Conservation (phyloP, 805 yeast species). For the Sporopachydermia quercuum region DNA sequence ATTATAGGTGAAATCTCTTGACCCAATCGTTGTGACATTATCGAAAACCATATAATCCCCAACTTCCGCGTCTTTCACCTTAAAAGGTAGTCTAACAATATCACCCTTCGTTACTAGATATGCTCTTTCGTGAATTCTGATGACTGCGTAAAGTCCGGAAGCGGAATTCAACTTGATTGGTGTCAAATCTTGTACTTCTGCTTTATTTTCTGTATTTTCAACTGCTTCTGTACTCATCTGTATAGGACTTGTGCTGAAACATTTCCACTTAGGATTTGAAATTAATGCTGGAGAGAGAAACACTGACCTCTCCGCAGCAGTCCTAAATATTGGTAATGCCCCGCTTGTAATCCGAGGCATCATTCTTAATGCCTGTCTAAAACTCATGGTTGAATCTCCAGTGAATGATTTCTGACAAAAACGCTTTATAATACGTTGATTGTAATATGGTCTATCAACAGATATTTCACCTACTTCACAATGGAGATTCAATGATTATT, state of each 20-base stretch:
- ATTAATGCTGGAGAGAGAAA: too few relatives aligned
- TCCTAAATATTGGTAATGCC: too few relatives aligned
- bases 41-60: conserved; percentile 71
- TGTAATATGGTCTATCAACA: too few relatives aligned
- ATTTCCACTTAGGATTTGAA: too few relatives aligned
- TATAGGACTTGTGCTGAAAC: conserved; percentile 1
- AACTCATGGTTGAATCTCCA: too few relatives aligned
- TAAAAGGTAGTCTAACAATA: conserved; percentile 61
- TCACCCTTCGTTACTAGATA: conserved; percentile 90
- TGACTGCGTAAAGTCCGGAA: conserved; percentile 63
- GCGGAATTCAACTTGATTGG: conserved; percentile 53
- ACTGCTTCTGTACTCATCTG: conserved; percentile 8
- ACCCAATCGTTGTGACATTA: conserved; percentile 71
- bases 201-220: conserved; percentile 9
- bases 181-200: conserved; percentile 28
- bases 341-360: too few relatives aligned
- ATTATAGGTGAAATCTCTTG: conserved; percentile 61
- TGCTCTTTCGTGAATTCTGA: conserved; percentile 70
- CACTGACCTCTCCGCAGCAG: too few relatives aligned
- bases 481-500: too few relatives aligned
- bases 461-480: too few relatives aligned
- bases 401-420: too few relatives aligned
- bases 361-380: too few relatives aligned
- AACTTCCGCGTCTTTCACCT: conserved; percentile 57
- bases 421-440: too few relatives aligned